phyloP scores from a whole-genome alignment of 164 flowering plant genomes.

The Litsea cubeba region DNA sequence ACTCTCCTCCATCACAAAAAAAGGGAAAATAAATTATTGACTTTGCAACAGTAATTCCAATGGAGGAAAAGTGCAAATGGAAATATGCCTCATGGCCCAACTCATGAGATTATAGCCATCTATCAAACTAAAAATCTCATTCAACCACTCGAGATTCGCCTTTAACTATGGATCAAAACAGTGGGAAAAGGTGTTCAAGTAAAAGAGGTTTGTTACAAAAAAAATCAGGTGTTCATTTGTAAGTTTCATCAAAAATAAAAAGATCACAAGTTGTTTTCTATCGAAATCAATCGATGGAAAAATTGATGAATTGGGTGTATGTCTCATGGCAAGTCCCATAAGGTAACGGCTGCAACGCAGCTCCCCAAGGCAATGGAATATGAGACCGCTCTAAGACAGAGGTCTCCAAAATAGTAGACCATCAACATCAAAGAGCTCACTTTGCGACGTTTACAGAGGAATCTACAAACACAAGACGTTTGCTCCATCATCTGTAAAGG shows the following conservation, averaged over 20 bases:
- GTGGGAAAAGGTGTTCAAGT: no score
- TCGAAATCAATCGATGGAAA: not conserved
- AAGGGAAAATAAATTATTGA: not conserved
- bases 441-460: constrained; percentile 11
- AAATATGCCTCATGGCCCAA: no score
- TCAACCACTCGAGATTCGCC: no score
- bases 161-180: no score
- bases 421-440: constrained; percentile 1
- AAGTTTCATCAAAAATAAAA: no score
- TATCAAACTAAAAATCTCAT: no score
- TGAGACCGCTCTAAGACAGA: constrained; percentile 9
- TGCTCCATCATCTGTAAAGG: constrained; percentile 5
- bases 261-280: no score
- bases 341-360: constrained; percentile 12
- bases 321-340: constrained; percentile 15
- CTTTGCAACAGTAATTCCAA: no score
- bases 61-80: no score
- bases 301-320: not conserved
- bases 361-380: constrained; percentile 22
- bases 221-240: no score
- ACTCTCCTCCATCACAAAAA: constrained; percentile 4
- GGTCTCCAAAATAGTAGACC: not conserved
- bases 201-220: no score
- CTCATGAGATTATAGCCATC: no score
- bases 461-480: constrained; percentile 9